These are phyloP conservation scores for Colletotrichum aenigma DNA, from an alignment of 2,329 filamentous ascomycete genomes.

Conservation along the genomic window DNA sequence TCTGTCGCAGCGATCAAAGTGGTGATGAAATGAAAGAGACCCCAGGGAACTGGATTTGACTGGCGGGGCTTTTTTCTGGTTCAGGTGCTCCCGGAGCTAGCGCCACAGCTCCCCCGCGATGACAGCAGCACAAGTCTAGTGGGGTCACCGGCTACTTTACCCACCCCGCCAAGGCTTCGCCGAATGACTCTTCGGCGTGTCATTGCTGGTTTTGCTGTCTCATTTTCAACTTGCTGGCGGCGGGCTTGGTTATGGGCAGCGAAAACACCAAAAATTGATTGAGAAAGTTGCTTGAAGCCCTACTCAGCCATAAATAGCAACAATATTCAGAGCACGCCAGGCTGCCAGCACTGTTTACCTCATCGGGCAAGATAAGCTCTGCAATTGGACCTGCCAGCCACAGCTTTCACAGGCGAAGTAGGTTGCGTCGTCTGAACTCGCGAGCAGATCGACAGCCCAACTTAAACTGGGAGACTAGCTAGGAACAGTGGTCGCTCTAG, in stretches of 20 bases:
- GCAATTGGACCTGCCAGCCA: background rate
- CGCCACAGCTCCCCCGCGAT: constrained; percentile 7
- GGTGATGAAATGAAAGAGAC: background rate
- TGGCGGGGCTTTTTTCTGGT: background rate
- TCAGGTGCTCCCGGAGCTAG: background rate
- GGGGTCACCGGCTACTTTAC: too few species aligned
- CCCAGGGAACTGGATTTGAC: background rate
- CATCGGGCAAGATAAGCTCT: background rate
- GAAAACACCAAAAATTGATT: background rate
- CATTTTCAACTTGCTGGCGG: background rate
- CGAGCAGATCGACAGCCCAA: background rate
- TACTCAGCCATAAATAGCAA: background rate
- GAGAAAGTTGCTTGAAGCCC: background rate
- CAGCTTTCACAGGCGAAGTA: background rate
- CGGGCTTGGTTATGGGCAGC: background rate
- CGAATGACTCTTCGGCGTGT: background rate
- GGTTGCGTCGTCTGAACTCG: background rate
- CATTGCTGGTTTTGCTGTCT: background rate
- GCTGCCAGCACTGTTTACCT: background rate
- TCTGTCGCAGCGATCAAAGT: background rate
- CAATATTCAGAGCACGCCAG: background rate
- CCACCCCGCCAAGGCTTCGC: constrained; percentile 2
- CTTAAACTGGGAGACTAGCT: rapidly evolving
- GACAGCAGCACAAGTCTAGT: background rate
- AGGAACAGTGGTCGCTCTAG: background rate